A percentile compares a stretch with the other conserved stretches of the same genome.
Evolutionary conservation across 768 basidiomycete genomes (phyloP).

Genomic region (Mycena rosella): DNA sequence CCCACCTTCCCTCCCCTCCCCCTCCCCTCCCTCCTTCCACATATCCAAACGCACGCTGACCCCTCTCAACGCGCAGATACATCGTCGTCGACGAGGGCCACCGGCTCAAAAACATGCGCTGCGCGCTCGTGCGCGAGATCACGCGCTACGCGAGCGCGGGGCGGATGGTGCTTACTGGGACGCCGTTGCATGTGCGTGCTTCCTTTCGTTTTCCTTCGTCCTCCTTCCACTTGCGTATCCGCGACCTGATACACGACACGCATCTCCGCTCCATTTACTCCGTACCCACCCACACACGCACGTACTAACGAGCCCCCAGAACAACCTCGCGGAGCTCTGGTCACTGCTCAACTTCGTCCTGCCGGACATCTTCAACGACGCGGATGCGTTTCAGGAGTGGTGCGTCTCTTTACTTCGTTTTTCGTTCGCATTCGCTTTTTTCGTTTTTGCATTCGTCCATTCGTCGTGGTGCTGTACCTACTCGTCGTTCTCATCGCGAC

Average conservation of each 20-base stretch:
- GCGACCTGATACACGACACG: too few relatives aligned
- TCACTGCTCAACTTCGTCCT: conserved; percentile 95
- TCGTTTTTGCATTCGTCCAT: not conserved
- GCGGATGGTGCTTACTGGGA: conserved; percentile 95
- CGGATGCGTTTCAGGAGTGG: conserved; percentile 94
- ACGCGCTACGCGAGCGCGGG: conserved; percentile 88
- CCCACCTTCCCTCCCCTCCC: too few relatives aligned
- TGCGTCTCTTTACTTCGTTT: conserved; percentile 43
- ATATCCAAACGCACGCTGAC: not conserved
- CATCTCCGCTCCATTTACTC: not conserved
- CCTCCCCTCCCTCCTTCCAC: not conserved
- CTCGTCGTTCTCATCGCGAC: too few relatives aligned
- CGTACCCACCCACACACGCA: not conserved
- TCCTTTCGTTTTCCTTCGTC: conserved; percentile 1
- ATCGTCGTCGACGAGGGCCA: conserved; percentile 98
- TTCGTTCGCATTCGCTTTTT: not conserved
- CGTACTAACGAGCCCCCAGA: conserved; percentile 61
- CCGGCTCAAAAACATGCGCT: conserved; percentile 93
- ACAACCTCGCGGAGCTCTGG: conserved; percentile 96
- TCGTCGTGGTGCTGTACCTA: too few relatives aligned
- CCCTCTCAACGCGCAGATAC: conserved; percentile 71
- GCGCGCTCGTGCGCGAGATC: conserved; percentile 90
- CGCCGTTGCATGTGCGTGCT: conserved; percentile 87
- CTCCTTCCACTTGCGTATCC: not conserved
- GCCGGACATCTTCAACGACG: conserved; percentile 92